Base-by-base conservation (phyloP, 2,329 filamentous ascomycete genomes). In the Trichoderma semiorbis region DNA sequence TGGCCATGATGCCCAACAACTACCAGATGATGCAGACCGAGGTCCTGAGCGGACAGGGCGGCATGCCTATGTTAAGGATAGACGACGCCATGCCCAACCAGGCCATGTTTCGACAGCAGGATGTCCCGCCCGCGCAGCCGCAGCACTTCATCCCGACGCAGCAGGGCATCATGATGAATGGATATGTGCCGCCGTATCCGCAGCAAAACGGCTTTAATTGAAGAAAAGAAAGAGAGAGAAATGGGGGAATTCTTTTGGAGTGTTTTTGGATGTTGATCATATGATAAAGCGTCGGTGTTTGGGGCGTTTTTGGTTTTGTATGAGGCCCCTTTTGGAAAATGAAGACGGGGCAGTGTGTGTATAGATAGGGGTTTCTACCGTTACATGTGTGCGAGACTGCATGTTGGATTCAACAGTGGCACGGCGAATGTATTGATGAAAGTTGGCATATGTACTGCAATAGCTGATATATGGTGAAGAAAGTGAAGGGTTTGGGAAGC, bases 101-200 rank as follows among this genome's bases (percentile, higher is more conserved):
- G 26, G 69, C 72, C 36, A 74, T 78, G 67, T 76, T 76, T 63
- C 76, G 77, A 32, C 74, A 75, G 36, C 74, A 75, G 34, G 57
- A 74, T 21, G 28, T 70, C 28, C 39, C 71, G 32, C 68, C 69
- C 16, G 62, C 30, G 14, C 71, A 53, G 28, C 55, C 63, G n/a
- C 67, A 60, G 39, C 21, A 43, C n/a, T 78, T 75, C 55, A 66
- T 76, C 11, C 74, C 74, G 58, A 67, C 73, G 11, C 76, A 76
- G 36, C 74, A 75, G 14, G 75, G 74, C 30, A 73, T 75, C 7
- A 76, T 74, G 43, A 72, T 76, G 65, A 72, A 75, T 36, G 74
- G 73, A 7, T 77, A 76, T 28, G 21, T 53, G 8, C 62, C 71
- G 14, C 63, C 70, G 32, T 77, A 74, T 68, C 72, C 74, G 47